Conservation (phyloP, 2,329 filamentous ascomycete species). For the Ophiostoma ips region DNA sequence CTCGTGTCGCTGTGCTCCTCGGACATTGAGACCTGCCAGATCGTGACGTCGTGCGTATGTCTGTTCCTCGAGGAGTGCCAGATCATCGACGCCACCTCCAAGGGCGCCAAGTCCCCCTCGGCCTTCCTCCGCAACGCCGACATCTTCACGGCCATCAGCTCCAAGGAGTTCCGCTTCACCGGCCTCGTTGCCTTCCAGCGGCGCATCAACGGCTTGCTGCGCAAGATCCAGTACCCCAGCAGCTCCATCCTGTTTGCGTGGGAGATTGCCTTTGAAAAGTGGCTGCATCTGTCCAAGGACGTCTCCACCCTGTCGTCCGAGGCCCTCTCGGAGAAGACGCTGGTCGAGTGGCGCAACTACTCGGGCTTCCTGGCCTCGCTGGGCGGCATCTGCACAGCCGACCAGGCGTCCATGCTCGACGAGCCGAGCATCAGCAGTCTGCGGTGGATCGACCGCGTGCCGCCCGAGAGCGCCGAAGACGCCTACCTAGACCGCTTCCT, state of each 20-base stretch:
- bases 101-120: conserved; percentile 34
- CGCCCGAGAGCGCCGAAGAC: conserved; percentile 46
- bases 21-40: conserved; percentile 50
- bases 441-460: conserved; percentile 50
- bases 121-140: conserved; percentile 46
- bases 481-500: conserved; percentile 46
- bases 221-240: conserved; percentile 47
- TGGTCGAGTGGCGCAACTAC: conserved; percentile 55
- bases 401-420: conserved; percentile 41
- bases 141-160: conserved; percentile 47
- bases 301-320: conserved; percentile 40
- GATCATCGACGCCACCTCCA: conserved; percentile 36
- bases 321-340: conserved; percentile 37
- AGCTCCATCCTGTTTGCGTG: conserved; percentile 54
- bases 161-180: conserved; percentile 50
- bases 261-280: conserved; percentile 51
- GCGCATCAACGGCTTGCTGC: conserved; percentile 43
- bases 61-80: conserved; percentile 48
- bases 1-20: conserved; percentile 51
- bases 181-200: conserved; percentile 59
- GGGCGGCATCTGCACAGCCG: conserved; percentile 50
- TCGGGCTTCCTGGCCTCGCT: conserved; percentile 55
- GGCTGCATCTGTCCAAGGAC: conserved; percentile 50
- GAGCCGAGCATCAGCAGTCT: conserved; percentile 43
- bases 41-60: conserved; percentile 47